Percentiles rank a stretch among this genome's conserved stretches.
These are phyloP conservation scores for Helminthosporium solani DNA, from an alignment of 2,329 filamentous ascomycete species.

Conservation along the genomic window DNA sequence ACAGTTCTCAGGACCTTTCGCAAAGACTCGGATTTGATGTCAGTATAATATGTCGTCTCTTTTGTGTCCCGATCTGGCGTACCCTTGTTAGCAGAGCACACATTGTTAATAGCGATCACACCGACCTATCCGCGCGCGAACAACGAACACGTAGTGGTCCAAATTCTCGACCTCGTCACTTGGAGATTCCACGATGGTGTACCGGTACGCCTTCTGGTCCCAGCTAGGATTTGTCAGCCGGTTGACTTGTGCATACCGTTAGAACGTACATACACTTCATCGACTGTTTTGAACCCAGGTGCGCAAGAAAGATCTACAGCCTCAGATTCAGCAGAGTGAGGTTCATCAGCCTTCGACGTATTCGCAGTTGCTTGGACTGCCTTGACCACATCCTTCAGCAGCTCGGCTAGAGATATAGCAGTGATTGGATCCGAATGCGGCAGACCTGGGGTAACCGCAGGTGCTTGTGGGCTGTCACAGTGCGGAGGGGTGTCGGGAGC, in stretches of 20 bases:
- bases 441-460: constrained; percentile 4
- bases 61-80: constrained; percentile 9
- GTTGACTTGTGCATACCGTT: neutral
- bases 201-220: constrained; percentile 5
- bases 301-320: constrained; percentile 1
- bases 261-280: constrained; percentile 9
- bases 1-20: constrained; percentile 5
- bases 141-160: neutral
- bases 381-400: constrained; percentile 9
- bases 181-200: constrained; percentile 5
- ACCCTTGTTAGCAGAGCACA: constrained; percentile 2
- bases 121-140: constrained; percentile 5
- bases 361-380: constrained; percentile 10
- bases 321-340: neutral
- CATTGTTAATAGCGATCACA: constrained; percentile 4
- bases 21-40: constrained; percentile 9
- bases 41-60: constrained; percentile 11
- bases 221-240: constrained; percentile 8
- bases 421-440: constrained; percentile 9
- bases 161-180: constrained; percentile 3
- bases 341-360: constrained; percentile 2
- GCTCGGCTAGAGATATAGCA: constrained; percentile 7
- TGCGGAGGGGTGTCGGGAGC: neutral
- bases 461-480: neutral
- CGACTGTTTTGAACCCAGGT: constrained; percentile 6